Evolutionary conservation across 306 rosid species (phyloP).

Genomic region (Acacia crassicarpa): DNA sequence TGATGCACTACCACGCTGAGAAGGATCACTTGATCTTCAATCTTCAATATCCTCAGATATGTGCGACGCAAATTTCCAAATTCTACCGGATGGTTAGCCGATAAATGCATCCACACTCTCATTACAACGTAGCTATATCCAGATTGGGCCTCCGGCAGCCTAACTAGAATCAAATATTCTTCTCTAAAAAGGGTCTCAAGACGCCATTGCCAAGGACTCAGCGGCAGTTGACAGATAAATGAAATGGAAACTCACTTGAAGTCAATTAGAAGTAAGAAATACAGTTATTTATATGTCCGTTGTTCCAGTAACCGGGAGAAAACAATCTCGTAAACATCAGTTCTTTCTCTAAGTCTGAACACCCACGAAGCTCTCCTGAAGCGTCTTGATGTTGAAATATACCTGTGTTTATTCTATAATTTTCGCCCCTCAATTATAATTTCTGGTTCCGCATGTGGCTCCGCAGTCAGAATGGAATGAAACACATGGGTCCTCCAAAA

Average conservation of each 20-base stretch:
- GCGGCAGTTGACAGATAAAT: not conserved
- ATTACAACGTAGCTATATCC: too few species aligned
- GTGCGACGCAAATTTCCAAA: not conserved
- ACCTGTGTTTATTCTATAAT: too few species aligned
- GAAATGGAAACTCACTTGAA: slow-evolving; percentile 1
- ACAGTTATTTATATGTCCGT: slow-evolving; percentile 7
- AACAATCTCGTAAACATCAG: slow-evolving; percentile 17
- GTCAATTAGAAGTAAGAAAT: slow-evolving; percentile 15
- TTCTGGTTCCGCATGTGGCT: too few species aligned
- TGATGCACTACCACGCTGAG: not conserved
- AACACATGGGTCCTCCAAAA: not conserved
- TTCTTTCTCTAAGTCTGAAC: slow-evolving; percentile 2
- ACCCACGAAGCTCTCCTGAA: not conserved
- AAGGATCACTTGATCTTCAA: not conserved
- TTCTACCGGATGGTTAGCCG: not conserved
- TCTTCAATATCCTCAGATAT: not conserved
- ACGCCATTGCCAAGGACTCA: slow-evolving; percentile 12
- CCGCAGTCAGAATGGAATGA: not conserved
- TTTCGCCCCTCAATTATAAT: too few species aligned
- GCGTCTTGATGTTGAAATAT: not conserved
- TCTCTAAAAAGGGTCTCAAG: slow-evolving; percentile 3
- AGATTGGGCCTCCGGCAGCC: not conserved
- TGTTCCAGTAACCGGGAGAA: slow-evolving; percentile 3
- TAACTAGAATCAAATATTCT: not conserved
- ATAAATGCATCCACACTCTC: not conserved